phyloP scores from a whole-genome alignment of 345 rosid species.

The Eucalyptus urophylla region DNA sequence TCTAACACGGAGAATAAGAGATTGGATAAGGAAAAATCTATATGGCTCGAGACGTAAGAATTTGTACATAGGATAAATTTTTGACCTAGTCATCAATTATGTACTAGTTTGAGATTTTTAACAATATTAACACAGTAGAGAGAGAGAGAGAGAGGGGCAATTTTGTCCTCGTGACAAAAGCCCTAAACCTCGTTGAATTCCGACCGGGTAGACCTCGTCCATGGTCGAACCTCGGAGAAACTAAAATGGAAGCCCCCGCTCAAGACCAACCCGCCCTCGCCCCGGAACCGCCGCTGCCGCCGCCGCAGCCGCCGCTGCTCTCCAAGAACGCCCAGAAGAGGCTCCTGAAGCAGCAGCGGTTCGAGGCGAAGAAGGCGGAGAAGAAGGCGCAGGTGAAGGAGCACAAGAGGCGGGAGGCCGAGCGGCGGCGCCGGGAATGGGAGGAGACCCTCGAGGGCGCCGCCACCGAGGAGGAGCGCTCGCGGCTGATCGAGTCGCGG shows the following conservation, averaged over 20 bases:
- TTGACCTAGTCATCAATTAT: neutral
- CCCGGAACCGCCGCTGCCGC: neutral
- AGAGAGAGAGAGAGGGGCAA: neutral
- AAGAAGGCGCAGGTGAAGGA: conserved; percentile 69
- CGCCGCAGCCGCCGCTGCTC: conserved; percentile 3
- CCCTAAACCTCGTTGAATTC: neutral
- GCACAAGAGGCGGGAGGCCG: conserved; percentile 55
- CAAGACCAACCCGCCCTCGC: neutral
- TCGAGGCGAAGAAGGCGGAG: conserved; percentile 80
- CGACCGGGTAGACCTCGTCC: neutral
- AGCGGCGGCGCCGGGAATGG: conserved; percentile 57
- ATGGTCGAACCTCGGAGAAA: neutral
- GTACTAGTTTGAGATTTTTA: neutral
- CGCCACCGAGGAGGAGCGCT: conserved; percentile 51
- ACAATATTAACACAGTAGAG: neutral
- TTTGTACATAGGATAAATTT: neutral
- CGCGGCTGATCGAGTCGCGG: conserved; percentile 59
- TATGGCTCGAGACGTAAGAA: neutral
- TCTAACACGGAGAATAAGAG: fast-evolving
- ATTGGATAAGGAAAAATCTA: neutral
- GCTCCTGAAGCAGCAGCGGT: conserved; percentile 65
- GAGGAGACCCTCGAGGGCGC: conserved; percentile 29
- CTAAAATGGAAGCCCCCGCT: neutral
- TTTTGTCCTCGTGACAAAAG: neutral
- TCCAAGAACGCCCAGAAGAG: conserved; percentile 83